Base-by-base conservation (phyloP, 805 yeast species). In the Cyberlindnera xishuangbannaensis region DNA sequence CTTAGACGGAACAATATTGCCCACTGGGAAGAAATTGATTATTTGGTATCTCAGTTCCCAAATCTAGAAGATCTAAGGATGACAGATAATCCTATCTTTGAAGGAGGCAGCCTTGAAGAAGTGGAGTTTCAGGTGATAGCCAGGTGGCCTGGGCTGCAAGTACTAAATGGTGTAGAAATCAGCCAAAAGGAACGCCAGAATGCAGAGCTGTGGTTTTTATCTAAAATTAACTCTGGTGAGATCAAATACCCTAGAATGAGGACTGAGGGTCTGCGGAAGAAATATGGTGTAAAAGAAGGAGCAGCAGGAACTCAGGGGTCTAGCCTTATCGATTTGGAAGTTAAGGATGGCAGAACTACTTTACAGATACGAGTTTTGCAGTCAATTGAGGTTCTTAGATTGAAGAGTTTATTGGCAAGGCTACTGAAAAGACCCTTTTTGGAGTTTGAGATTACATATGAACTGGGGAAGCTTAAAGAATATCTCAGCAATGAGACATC, bases 171-270 rank as follows among this genome's bases (percentile, higher is more conserved):
- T 1, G 65, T 76, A 1, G 31, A 23, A 0, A 57, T 84, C 7
- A 49, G 60, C 3, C 35, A 28, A 1, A 64, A 56, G 2, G 82
- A 77, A 30, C 62, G 86, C 13, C 43, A 38, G 6, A 82, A 78
- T 43, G 80, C 83, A 1, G 95, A 86, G 51, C 51, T 83, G 5
- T 84, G 71, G 49, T 76, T 82, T 39, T 59, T 82, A 18, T 64
- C 76, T 5, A 65, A 65, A 40, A 72, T 82, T 0, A 27, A 34
- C 7, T 33, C 39, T 1, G 48, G 50, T 1, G 50, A 55, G 6
- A 44, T 61, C 31, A 26, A 26, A 2, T 62, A 56, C 26, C 44
- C 56, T 15, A 28, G 25, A 12, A 25, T 22, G 21, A 36, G 25
- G 23, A 16, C 36, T 2, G 18, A 24, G 11, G 12, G 14, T 10